Base-by-base conservation (phyloP, 139 green algal genomes). In the Chlamydomonas sphaeroides region DNA sequence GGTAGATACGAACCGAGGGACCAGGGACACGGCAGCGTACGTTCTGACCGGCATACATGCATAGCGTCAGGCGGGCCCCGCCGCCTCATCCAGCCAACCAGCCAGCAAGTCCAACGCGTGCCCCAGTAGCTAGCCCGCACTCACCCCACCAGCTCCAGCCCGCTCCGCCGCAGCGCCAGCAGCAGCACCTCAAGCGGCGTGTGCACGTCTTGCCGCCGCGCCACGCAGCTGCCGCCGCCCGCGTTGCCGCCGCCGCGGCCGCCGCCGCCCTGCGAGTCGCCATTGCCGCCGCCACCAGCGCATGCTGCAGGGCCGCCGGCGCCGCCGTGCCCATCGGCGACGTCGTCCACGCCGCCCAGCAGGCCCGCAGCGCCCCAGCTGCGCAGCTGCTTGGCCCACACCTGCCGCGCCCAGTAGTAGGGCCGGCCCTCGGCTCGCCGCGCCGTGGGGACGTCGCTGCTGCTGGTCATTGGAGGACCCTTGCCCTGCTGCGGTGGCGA, bases 371-470 rank as follows among this genome's bases (percentile, higher is more conserved):
- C 45, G 10, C 10, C 45, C 8, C 49, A 17, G 25, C 8, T 7
- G 38, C 32, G 67, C 66, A 85, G 68, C 56, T 79, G 30, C 68
- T 85, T 85, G n/a, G 17, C 32, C 79, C 79, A 85, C 38, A 25
- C 41, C 38, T 33, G 11, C 15, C 28, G 14, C 10, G 3, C 35
- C n/a, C 11, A n/a, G 68, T 77, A 63, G 65, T 49, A n/a, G n/a
- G n/a, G n/a, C n/a, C n/a, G n/a, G n/a, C n/a, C n/a, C n/a, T n/a
- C n/a, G n/a, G n/a, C n/a, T n/a, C n/a, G n/a, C n/a, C n/a, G n/a
- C n/a, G n/a, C n/a, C n/a, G n/a, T n/a, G n/a, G n/a, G n/a, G n/a
- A n/a, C n/a, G n/a, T n/a, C n/a, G n/a, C n/a, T n/a, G n/a, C n/a
- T n/a, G n/a, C n/a, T n/a, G n/a, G n/a, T n/a, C n/a, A n/a, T n/a